Percentiles rank a stretch among this genome's conserved stretches.
Evolutionary conservation across 2,329 filamentous ascomycete genomes (phyloP).

Genomic region (Apiospora phragmitis): DNA sequence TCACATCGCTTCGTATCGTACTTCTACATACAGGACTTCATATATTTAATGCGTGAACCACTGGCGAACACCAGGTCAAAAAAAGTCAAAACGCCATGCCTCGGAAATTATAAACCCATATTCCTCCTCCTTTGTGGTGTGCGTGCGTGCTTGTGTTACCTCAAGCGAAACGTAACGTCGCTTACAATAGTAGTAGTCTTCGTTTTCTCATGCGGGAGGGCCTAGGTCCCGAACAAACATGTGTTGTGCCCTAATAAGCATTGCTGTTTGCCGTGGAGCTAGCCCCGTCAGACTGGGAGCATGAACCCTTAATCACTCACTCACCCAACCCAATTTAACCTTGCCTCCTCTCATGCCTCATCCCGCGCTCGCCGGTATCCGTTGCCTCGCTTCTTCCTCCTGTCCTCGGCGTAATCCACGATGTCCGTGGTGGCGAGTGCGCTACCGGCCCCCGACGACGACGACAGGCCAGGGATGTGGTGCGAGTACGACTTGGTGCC

Average conservation of each 20-base stretch:
- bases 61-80: not conserved
- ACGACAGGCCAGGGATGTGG: constrained; percentile 52
- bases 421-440: constrained; percentile 13
- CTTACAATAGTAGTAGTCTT: not conserved
- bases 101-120: not conserved
- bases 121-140: not conserved
- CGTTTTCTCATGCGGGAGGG: not conserved
- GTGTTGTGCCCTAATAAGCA: not conserved
- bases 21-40: constrained; percentile 7
- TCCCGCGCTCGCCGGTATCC: constrained; percentile 27
- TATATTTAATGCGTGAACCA: constrained; percentile 1
- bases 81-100: not conserved
- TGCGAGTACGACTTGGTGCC: constrained; percentile 61
- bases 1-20: not conserved
- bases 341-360: not conserved
- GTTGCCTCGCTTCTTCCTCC: constrained; percentile 40
- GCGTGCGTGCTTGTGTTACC: not conserved
- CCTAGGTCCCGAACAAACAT: not conserved
- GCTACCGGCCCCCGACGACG: constrained; percentile 21
- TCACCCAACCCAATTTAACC: not conserved
- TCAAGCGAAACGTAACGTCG: not conserved
- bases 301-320: not conserved
- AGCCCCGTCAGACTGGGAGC: not conserved
- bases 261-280: not conserved
- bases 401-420: constrained; percentile 44